phyloP scores from a whole-genome alignment of 2,329 filamentous ascomycete genomes.

The Trichoderma arundinaceum region DNA sequence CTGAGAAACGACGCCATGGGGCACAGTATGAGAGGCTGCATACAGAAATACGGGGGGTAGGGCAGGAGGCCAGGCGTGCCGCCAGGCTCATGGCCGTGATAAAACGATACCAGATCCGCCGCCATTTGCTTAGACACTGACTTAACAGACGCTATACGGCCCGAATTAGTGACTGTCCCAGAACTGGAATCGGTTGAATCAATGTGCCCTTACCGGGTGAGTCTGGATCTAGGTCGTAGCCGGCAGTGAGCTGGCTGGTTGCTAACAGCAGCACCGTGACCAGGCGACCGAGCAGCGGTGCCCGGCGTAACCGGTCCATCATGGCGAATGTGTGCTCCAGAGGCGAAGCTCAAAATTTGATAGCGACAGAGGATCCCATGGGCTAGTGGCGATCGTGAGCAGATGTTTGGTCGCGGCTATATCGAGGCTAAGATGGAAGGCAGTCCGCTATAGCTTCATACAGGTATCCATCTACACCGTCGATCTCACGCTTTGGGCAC shows the following conservation, averaged over 20 bases:
- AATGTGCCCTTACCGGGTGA: slow-evolving; percentile 41
- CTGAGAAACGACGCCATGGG: background rate
- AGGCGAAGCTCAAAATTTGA: slow-evolving; percentile 29
- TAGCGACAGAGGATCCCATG: slow-evolving; percentile 20
- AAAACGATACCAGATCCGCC: slow-evolving; percentile 54
- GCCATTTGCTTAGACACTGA: slow-evolving; percentile 57
- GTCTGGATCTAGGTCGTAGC: slow-evolving; percentile 47
- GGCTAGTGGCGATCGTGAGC: background rate
- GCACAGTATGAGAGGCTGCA: slow-evolving; percentile 33
- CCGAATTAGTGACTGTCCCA: slow-evolving; percentile 1
- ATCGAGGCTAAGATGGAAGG: slow-evolving; percentile 7
- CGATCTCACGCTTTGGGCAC: background rate
- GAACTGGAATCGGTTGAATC: background rate
- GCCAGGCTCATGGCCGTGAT: slow-evolving; percentile 56
- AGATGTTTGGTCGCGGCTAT: background rate
- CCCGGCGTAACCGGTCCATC: slow-evolving; percentile 36
- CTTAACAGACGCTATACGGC: slow-evolving; percentile 54
- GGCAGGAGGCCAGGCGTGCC: slow-evolving; percentile 58
- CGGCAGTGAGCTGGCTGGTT: slow-evolving; percentile 38
- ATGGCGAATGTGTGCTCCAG: slow-evolving; percentile 11
- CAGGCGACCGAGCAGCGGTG: slow-evolving; percentile 34
- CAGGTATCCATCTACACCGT: slow-evolving; percentile 1
- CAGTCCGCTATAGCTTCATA: slow-evolving; percentile 5
- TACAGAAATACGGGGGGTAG: slow-evolving; percentile 59
- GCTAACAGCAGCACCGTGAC: slow-evolving; percentile 39